A percentile compares a stretch with the other conserved stretches of the same genome.
Conservation (phyloP, 805 yeast species). For the Ogataea angusta region DNA sequence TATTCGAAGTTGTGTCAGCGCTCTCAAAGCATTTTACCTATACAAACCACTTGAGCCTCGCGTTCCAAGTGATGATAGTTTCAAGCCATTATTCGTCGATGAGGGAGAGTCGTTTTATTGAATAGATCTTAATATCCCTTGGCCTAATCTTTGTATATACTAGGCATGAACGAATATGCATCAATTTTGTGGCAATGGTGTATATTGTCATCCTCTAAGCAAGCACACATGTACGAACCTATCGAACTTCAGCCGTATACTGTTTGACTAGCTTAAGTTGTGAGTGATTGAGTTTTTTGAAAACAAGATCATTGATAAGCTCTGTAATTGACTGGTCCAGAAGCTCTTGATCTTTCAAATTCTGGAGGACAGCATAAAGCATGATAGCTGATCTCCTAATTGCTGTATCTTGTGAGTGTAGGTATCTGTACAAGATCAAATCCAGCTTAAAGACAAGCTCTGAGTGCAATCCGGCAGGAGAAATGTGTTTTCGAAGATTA, state of each 20-base stretch:
- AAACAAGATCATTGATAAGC: slow-evolving; percentile 29
- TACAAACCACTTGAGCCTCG: slow-evolving; percentile 71
- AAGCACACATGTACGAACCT: too few relatives aligned
- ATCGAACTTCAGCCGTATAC: slow-evolving; percentile 29
- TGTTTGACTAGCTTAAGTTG: slow-evolving; percentile 48
- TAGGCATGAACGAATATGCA: background rate
- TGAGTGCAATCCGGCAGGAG: slow-evolving; percentile 13
- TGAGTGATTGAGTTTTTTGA: slow-evolving; percentile 38
- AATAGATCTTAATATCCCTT: background rate
- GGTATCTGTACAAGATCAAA: slow-evolving; percentile 25
- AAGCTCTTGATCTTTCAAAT: slow-evolving; percentile 12
- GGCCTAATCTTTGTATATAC: slow-evolving; percentile 16
- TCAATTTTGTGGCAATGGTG: too few relatives aligned
- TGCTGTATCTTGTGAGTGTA: slow-evolving; percentile 34
- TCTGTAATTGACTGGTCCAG: slow-evolving; percentile 20
- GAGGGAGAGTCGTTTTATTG: slow-evolving; percentile 36
- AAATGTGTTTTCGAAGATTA: slow-evolving; percentile 7
- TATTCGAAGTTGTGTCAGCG: slow-evolving; percentile 86
- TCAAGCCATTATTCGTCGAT: slow-evolving; percentile 36
- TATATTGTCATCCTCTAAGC: too few relatives aligned
- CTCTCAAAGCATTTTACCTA: slow-evolving; percentile 87
- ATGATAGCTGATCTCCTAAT: slow-evolving; percentile 38
- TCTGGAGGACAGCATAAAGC: slow-evolving; percentile 35
- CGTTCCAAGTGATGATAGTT: slow-evolving; percentile 56
- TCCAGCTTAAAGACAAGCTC: slow-evolving; percentile 33